These are phyloP conservation scores for Tricholoma matsutake DNA, from an alignment of 768 basidiomycete species.

Conservation along the genomic window DNA sequence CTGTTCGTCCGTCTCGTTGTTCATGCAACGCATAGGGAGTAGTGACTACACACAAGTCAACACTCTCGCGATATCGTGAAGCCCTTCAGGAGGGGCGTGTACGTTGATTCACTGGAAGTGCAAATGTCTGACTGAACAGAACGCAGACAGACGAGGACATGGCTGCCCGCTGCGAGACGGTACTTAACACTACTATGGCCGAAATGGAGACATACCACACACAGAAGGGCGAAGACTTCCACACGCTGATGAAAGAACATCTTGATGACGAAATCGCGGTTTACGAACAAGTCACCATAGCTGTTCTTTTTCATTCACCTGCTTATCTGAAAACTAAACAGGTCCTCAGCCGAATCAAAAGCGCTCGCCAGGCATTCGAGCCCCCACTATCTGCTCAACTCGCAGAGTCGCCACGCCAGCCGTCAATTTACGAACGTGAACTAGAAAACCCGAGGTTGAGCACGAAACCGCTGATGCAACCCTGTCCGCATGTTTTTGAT, in stretches of 20 bases:
- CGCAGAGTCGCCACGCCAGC: slow-evolving; percentile 48
- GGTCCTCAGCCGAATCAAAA: slow-evolving; percentile 56
- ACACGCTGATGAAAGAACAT: slow-evolving; percentile 55
- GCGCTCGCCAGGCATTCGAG: slow-evolving; percentile 55
- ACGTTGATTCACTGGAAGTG: slow-evolving; percentile 13
- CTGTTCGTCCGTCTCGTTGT: not conserved
- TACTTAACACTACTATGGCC: slow-evolving; percentile 84
- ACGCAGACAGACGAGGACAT: slow-evolving; percentile 59
- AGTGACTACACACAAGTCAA: slow-evolving; percentile 72
- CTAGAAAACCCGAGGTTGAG: slow-evolving; percentile 51
- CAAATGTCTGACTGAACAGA: not conserved
- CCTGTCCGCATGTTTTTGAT: slow-evolving; percentile 78
- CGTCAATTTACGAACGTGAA: slow-evolving; percentile 77
- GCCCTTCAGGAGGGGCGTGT: slow-evolving; percentile 40
- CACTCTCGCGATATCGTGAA: slow-evolving; percentile 62
- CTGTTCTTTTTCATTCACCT: not conserved
- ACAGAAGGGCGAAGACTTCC: slow-evolving; percentile 72
- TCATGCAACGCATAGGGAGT: slow-evolving; percentile 44
- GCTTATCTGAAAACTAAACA: slow-evolving; percentile 16
- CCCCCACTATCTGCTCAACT: slow-evolving; percentile 45
- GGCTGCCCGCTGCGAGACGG: slow-evolving; percentile 79
- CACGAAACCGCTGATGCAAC: slow-evolving; percentile 58
- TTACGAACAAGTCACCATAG: slow-evolving; percentile 57
- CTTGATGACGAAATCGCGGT: slow-evolving; percentile 77
- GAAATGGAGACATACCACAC: slow-evolving; percentile 80